Base-by-base conservation (phyloP, 495 filamentous ascomycete genomes). In the Delitschia confertaspora region DNA sequence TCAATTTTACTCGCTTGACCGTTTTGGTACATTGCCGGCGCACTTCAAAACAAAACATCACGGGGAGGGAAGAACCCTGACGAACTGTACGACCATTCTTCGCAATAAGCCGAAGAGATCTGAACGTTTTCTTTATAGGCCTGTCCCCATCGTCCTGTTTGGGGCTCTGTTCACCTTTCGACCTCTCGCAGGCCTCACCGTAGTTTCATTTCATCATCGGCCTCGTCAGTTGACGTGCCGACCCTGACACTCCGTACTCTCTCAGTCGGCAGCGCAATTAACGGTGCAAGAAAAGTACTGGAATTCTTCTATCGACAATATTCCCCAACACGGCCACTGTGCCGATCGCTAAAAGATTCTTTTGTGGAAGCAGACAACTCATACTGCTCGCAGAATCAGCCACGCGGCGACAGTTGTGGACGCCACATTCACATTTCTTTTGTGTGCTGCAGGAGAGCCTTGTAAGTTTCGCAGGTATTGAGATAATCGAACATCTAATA, bases 391-490 rank as follows among this genome's bases (percentile, higher is more conserved):
- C 23, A 44, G 43, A 56, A 43, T 27, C 33, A 43, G 52, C 46
- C 45, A 48, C 37, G 16, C 33, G 1, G 14, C 35, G 21, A 33
- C 9, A 14, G 11, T 32, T 29, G 8, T 45, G 27, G 47, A 25
- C 53, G 53, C 53, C 53, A 56, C 53, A 46, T 25, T n/a, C n/a
- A n/a, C 14, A 45, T 31, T 50, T 33, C 35, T 38, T 46, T 41
- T 39, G 20, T 26, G 31, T 17, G 14, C 41, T 42, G 37, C 53
- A 51, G 47, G 27, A 51, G 33, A 51, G 41, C 53, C 53, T 51
- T 8, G 53, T 56, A 56, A 30, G 53, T 56, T 51, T 51, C 38
- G 43, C 39, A 37, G n/a, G 47, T 37, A 50, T 47, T 35, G 23
- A 37, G 46, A 46, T 47, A 50, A n/a, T n/a, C n/a, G n/a, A n/a